Base-by-base conservation (phyloP, 2,329 filamentous ascomycete genomes). In the Daldinia sp. region DNA sequence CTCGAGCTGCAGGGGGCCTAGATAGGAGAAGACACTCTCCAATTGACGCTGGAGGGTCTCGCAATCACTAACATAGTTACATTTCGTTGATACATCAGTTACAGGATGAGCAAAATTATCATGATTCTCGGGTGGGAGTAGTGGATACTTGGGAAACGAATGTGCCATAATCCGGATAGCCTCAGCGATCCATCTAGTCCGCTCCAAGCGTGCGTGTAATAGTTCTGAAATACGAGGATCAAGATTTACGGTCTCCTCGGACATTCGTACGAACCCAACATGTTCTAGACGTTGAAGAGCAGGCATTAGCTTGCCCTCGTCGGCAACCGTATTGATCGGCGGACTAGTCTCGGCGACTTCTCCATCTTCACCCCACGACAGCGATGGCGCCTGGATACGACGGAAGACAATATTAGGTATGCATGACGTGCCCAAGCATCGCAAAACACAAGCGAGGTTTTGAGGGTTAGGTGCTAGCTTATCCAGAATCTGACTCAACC, bases 141-240 rank as follows among this genome's bases (percentile, higher is more conserved):
- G 34, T 29, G 13, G 50, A 21, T 58, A 35, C 47, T 58, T 58
- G 29, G 55, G 55, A 45, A 58, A 58, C 4, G 35, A 15, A 34
- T 58, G 55, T 13, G 55, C 35, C 19, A 58, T 17, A 23, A 51
- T 51, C 17, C n/a, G n/a, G 9, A 50, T 10, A 43, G 55, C 45
- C 23, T 58, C 55, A 11, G 47, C 55, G 25, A 58, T 35, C 32
- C 45, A 51, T 15, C 8, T n/a, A 21, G 35, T 13, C 23, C 41
- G 32, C 15, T 58, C 45, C 8, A 58, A 45, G 10, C 29, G 23
- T 17, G 21, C 15, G 13, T 25, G 30, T 9, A 58, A 35, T 4
- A 58, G 23, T 30, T 58, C 34, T 32, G 45, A 23, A n/a, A 51
- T 58, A 13, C 47, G 29, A 15, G 0, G 21, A 43, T 58, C 47